Percentiles rank a stretch among this genome's conserved stretches.
phyloP scores from a whole-genome alignment of 2,329 filamentous ascomycete genomes.

The Huntiella bhutanensis region DNA sequence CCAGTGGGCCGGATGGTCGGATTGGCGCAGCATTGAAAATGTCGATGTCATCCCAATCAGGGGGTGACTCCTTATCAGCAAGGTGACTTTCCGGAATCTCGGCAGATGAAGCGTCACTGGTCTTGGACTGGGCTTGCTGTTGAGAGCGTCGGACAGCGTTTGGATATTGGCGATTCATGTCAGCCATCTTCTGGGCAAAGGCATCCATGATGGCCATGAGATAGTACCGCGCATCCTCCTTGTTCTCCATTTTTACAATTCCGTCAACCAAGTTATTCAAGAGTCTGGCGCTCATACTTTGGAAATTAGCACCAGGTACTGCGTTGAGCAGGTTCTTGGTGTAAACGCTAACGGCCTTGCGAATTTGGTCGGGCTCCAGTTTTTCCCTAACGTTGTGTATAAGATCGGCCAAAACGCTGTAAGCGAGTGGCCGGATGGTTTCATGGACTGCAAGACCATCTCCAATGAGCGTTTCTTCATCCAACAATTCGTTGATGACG shows the following conservation, averaged over 20 bases:
- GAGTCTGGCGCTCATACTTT: constrained; percentile 97
- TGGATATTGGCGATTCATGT: constrained; percentile 90
- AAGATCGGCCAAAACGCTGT: constrained; percentile 94
- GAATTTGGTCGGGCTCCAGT: constrained; percentile 77
- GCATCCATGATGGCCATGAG: constrained; percentile 94
- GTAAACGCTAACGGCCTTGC: constrained; percentile 91
- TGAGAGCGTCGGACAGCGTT: constrained; percentile 90
- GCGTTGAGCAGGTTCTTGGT: constrained; percentile 90
- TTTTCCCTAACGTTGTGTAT: constrained; percentile 92
- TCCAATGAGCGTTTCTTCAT: constrained; percentile 84
- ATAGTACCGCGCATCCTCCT: constrained; percentile 85
- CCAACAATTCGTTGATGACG: constrained; percentile 86
- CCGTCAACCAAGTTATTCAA: constrained; percentile 96
- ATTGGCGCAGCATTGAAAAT: constrained; percentile 95
- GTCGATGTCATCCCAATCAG: constrained; percentile 95
- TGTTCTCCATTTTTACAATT: constrained; percentile 84
- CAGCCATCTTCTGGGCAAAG: constrained; percentile 92
- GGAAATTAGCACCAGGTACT: constrained; percentile 93
- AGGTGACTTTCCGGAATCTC: constrained; percentile 69
- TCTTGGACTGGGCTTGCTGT: constrained; percentile 7
- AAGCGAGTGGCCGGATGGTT: constrained; percentile 84
- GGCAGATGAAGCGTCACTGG: constrained; percentile 24
- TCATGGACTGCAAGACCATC: constrained; percentile 94
- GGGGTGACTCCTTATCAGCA: constrained; percentile 53
- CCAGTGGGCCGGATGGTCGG: constrained; percentile 56